phyloP scores from a whole-genome alignment of 306 rosid genomes.

The Cucurbita pepo region DNA sequence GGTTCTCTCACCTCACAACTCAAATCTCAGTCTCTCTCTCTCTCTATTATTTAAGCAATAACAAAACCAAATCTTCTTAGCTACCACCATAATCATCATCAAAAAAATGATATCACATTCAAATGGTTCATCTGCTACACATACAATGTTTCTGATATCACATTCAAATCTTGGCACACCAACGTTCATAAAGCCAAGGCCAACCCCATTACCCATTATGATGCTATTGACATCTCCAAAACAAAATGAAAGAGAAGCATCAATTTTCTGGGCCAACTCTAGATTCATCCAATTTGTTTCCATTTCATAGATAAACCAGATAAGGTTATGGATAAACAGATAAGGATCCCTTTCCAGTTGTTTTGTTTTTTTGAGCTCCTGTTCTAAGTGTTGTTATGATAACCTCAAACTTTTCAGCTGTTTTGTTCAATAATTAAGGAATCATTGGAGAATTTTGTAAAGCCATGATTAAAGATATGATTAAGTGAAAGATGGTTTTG shows the following conservation, averaged over 20 bases:
- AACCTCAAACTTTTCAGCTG: not conserved
- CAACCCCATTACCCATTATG: not conserved
- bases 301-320: not conserved
- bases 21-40: slow-evolving; percentile 17
- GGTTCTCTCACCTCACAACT: slow-evolving; percentile 17
- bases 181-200: not conserved
- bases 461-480: slow-evolving; percentile 79
- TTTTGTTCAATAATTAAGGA: not conserved
- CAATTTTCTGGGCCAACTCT: not conserved
- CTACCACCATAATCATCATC: not conserved
- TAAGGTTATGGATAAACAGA: slow-evolving; percentile 4
- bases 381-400: not conserved
- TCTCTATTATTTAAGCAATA: not conserved
- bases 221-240: slow-evolving; percentile 2
- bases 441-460: slow-evolving; percentile 7
- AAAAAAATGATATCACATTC: not conserved
- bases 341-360: not conserved
- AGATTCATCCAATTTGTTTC: slow-evolving; percentile 3
- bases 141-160: not conserved
- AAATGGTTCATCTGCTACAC: not conserved
- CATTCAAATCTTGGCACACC: not conserved
- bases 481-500: slow-evolving; percentile 29
- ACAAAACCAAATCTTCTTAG: not conserved
- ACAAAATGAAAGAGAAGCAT: not conserved
- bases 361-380: not conserved